Conservation (phyloP, 768 basidiomycete genomes). For the Amanita pseudoporphyria region DNA sequence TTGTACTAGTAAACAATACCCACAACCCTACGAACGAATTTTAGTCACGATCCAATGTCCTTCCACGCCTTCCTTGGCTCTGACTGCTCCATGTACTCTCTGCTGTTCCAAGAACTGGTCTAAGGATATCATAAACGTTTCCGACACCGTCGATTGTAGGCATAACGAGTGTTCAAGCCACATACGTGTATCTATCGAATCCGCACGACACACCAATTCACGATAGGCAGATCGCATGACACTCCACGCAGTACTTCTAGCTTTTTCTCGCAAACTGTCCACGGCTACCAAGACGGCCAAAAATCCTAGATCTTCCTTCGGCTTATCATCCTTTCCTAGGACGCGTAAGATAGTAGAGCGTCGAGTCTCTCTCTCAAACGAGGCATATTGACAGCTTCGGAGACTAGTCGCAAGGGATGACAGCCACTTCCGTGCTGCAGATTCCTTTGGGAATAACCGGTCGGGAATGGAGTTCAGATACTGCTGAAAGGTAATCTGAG, state of each 20-base stretch:
- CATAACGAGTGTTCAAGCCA: constrained; percentile 46
- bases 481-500: constrained; percentile 47
- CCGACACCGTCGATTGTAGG: constrained; percentile 26
- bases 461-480: constrained; percentile 31
- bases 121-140: constrained; percentile 19
- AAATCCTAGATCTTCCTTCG: background rate
- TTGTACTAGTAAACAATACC: too few relatives aligned
- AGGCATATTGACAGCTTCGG: constrained; percentile 44
- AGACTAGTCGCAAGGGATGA: constrained; percentile 38
- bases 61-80: constrained; percentile 45
- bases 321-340: background rate
- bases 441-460: constrained; percentile 26
- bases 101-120: constrained; percentile 47
- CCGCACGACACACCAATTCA: constrained; percentile 39
- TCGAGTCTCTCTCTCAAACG: constrained; percentile 36
- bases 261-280: constrained; percentile 38
- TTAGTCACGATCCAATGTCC: constrained; percentile 58
- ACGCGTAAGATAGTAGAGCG: constrained; percentile 12
- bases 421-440: constrained; percentile 40
- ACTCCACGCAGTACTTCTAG: constrained; percentile 46
- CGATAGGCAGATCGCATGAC: constrained; percentile 55
- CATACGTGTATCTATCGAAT: constrained; percentile 23
- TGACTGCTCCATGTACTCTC: constrained; percentile 34
- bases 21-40: constrained; percentile 21
- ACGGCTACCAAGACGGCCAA: constrained; percentile 24